Percentiles rank a stretch among this genome's conserved stretches.
Conservation (phyloP, 345 rosid species). For the Boechera stricta region DNA sequence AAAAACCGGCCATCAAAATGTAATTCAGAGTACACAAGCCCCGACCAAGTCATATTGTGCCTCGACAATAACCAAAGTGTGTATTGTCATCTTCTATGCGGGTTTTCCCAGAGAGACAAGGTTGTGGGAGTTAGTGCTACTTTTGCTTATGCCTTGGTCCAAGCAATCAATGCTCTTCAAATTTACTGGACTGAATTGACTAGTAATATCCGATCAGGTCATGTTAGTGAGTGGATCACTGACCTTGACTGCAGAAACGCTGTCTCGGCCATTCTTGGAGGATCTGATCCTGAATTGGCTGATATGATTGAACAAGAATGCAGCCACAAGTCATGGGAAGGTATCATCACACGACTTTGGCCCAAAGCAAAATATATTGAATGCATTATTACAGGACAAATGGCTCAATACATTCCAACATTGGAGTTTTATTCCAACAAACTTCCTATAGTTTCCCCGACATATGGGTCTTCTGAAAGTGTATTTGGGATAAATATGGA, state of each 20-base stretch:
- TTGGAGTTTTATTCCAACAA: slow-evolving; percentile 69
- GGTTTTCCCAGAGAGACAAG: slow-evolving; percentile 54
- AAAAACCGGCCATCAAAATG: background rate
- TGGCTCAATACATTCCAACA: slow-evolving; percentile 62
- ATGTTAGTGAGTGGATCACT: slow-evolving; percentile 64
- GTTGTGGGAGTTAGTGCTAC: slow-evolving; percentile 56
- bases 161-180: slow-evolving; percentile 59
- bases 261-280: slow-evolving; percentile 43
- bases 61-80: slow-evolving; percentile 63
- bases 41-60: slow-evolving; percentile 40
- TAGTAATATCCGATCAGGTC: slow-evolving; percentile 54
- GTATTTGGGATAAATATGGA: slow-evolving; percentile 60
- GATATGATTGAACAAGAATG: slow-evolving; percentile 51
- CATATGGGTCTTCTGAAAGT: slow-evolving; percentile 68
- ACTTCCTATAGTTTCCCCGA: slow-evolving; percentile 57
- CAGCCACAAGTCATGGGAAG: slow-evolving; percentile 59
- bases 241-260: slow-evolving; percentile 50
- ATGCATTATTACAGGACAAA: slow-evolving; percentile 61
- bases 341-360: slow-evolving; percentile 66
- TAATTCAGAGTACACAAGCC: slow-evolving; percentile 3
- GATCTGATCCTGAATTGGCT: slow-evolving; percentile 53
- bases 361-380: slow-evolving; percentile 61
- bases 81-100: slow-evolving; percentile 70
- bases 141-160: slow-evolving; percentile 57
- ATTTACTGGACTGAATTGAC: slow-evolving; percentile 60